phyloP scores from a whole-genome alignment of 148 eudicot genomes.

The Nyssa sinensis region DNA sequence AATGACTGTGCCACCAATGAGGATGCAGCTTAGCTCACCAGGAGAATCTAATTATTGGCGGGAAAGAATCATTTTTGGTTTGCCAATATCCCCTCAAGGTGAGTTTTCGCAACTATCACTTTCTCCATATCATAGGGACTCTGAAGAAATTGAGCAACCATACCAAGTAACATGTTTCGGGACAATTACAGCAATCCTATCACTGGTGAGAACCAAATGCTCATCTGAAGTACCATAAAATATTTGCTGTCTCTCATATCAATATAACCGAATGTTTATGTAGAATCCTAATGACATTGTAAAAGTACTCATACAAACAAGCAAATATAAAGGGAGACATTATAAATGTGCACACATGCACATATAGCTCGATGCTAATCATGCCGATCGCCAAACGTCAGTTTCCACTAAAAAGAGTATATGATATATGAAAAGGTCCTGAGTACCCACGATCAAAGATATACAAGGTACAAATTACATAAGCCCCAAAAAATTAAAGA shows the following conservation, averaged over 20 bases:
- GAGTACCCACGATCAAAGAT: not conserved
- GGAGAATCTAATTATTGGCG: not conserved
- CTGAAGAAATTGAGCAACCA: not conserved
- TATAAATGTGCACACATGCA: not conserved
- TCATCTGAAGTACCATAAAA: not conserved
- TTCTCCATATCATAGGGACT: not conserved
- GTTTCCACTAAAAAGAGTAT: not conserved
- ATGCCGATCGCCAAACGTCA: not conserved
- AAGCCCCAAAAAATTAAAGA: constrained; percentile 3
- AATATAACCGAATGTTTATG: not conserved
- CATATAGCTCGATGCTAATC: not conserved
- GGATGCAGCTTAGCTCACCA: not conserved
- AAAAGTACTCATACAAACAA: not conserved
- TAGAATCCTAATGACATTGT: not conserved
- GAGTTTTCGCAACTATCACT: not conserved
- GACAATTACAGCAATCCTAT: not conserved
- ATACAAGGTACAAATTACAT: not conserved
- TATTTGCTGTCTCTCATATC: not conserved
- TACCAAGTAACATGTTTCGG: not conserved
- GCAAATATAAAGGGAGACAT: too few relatives aligned
- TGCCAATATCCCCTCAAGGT: not conserved
- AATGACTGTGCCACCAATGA: too few relatives aligned
- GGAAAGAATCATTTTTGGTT: not conserved
- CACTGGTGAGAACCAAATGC: not conserved
- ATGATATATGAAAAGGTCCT: too few relatives aligned